A percentile compares a stretch with the other conserved stretches of the same genome.
phyloP scores from a whole-genome alignment of 2,329 filamentous ascomycete species.

The Spiromastix sp. region DNA sequence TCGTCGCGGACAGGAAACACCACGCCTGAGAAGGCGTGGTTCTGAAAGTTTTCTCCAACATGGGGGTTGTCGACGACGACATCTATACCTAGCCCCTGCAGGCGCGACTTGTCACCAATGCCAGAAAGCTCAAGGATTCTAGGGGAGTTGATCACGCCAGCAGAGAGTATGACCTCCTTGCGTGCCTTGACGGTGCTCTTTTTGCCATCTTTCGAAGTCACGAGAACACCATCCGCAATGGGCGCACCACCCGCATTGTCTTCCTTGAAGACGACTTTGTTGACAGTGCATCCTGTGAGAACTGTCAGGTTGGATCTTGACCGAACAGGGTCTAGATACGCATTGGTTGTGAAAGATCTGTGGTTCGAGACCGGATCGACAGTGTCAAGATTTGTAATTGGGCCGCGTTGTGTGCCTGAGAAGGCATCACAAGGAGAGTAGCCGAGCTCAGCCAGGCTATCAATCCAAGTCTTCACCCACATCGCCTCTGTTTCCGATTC shows the following conservation, averaged over 20 bases:
- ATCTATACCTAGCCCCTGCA: slow-evolving; percentile 1
- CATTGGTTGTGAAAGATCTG: background rate
- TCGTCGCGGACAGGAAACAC: slow-evolving; percentile 18
- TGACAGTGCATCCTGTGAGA: slow-evolving; percentile 1
- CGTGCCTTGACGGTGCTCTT: slow-evolving; percentile 20
- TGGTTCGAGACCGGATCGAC: slow-evolving; percentile 15
- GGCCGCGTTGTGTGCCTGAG: slow-evolving; percentile 15
- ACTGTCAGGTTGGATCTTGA: background rate
- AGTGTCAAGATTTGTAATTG: slow-evolving; percentile 23
- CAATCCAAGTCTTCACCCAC: slow-evolving; percentile 10
- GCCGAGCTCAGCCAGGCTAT: slow-evolving; percentile 7
- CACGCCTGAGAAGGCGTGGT: slow-evolving; percentile 30
- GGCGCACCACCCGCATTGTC: background rate
- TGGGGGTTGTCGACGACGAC: slow-evolving; percentile 29
- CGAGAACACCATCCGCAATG: slow-evolving; percentile 20
- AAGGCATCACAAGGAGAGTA: slow-evolving; percentile 7
- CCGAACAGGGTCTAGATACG: slow-evolving; percentile 1
- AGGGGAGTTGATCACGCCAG: slow-evolving; percentile 47
- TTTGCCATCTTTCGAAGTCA: slow-evolving; percentile 18
- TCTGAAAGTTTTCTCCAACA: slow-evolving; percentile 44
- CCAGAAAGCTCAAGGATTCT: slow-evolving; percentile 51
- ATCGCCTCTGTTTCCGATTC: slow-evolving; percentile 1
- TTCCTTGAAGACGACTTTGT: slow-evolving; percentile 1
- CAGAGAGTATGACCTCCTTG: slow-evolving; percentile 49
- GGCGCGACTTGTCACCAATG: slow-evolving; percentile 33